Evolutionary conservation across 2,329 filamentous ascomycete species (phyloP).

Genomic region (Hansfordia pulvinata): DNA sequence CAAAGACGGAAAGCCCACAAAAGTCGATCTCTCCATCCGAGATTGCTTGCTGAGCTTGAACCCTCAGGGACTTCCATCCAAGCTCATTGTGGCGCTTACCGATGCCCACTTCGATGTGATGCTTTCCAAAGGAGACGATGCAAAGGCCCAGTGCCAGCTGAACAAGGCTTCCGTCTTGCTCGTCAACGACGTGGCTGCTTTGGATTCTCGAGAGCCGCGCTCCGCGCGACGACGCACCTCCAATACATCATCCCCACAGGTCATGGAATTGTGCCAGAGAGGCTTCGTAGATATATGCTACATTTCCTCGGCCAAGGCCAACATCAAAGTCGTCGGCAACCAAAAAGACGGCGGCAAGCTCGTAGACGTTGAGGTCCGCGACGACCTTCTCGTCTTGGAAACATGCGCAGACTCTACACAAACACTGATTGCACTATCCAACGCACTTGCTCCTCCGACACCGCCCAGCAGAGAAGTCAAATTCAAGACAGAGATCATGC

Average conservation of each 20-base stretch:
- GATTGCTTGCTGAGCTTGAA: slow-evolving; percentile 80
- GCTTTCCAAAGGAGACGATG: slow-evolving; percentile 50
- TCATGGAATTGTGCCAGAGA: slow-evolving; percentile 42
- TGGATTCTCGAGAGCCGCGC: slow-evolving; percentile 26
- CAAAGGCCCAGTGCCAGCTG: slow-evolving; percentile 52
- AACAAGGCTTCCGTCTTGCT: slow-evolving; percentile 73
- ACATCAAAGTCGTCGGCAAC: slow-evolving; percentile 44
- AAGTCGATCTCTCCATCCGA: slow-evolving; percentile 60
- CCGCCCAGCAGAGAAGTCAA: slow-evolving; percentile 73
- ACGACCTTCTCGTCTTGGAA: slow-evolving; percentile 80
- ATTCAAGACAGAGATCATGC: slow-evolving; percentile 77
- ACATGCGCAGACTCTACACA: slow-evolving; percentile 96
- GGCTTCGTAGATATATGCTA: slow-evolving; percentile 83
- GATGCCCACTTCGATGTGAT: slow-evolving; percentile 60
- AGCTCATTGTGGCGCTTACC: slow-evolving; percentile 64
- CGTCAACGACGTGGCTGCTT: slow-evolving; percentile 55
- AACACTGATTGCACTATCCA: slow-evolving; percentile 68
- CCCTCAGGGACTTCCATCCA: slow-evolving; percentile 61
- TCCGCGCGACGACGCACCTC: slow-evolving; percentile 18
- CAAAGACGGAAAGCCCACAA: slow-evolving; percentile 39
- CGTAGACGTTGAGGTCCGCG: slow-evolving; percentile 68
- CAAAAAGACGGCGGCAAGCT: slow-evolving; percentile 46
- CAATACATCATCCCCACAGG: slow-evolving; percentile 31
- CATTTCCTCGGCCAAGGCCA: slow-evolving; percentile 66
- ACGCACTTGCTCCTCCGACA: slow-evolving; percentile 69